Evolutionary conservation across 345 rosid species (phyloP).

Genomic region (Gossypium thurberi): DNA sequence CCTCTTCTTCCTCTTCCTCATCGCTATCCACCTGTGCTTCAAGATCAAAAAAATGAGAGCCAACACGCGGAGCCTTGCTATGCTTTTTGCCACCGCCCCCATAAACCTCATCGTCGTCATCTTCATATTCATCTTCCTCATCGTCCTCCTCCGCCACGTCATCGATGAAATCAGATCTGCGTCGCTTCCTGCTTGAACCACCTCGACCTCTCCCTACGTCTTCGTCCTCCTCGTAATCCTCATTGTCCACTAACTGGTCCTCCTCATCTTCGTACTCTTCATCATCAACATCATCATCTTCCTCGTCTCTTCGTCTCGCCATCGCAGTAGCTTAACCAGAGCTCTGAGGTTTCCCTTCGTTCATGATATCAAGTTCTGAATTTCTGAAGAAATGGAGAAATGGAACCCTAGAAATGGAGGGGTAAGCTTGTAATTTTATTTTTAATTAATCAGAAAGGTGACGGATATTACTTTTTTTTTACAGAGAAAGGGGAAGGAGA

Average conservation of each 20-base stretch:
- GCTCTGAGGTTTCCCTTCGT: not conserved
- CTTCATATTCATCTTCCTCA: constrained; percentile 49
- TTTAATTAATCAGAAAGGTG: not conserved
- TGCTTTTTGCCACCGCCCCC: constrained; percentile 49
- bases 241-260: constrained; percentile 16
- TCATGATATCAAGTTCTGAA: not conserved
- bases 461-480: not conserved
- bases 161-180: constrained; percentile 74
- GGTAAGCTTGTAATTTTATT: not conserved
- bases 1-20: constrained; percentile 87
- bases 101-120: constrained; percentile 30
- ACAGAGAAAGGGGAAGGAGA: too few species aligned
- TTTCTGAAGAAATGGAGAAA: not conserved
- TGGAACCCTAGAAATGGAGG: not conserved
- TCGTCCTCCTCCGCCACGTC: constrained; percentile 89
- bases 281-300: constrained; percentile 38
- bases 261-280: constrained; percentile 56
- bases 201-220: constrained; percentile 16
- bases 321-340: constrained; percentile 28
- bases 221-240: constrained; percentile 12
- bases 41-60: constrained; percentile 46
- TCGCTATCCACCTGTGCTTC: constrained; percentile 78
- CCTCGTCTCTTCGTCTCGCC: constrained; percentile 46
- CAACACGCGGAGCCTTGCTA: constrained; percentile 27
- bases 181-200: constrained; percentile 47